These are phyloP conservation scores for Leptographium flavum DNA, from an alignment of 2,329 filamentous ascomycete species.

Conservation along the genomic window DNA sequence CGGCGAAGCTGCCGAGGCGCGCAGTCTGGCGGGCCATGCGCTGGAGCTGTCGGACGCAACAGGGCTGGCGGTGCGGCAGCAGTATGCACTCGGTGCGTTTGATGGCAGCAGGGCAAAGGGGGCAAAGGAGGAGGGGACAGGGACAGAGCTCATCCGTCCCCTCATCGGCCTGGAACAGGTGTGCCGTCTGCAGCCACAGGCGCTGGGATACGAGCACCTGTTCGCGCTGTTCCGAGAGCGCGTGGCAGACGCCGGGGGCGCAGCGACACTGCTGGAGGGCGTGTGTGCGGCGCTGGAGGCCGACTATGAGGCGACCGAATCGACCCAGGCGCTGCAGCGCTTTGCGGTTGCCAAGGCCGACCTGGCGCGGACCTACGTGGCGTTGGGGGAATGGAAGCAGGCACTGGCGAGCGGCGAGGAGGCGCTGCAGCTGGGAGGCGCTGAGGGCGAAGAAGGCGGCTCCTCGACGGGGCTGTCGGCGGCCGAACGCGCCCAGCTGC, in stretches of 20 bases:
- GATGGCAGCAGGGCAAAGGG: slow-evolving; percentile 51
- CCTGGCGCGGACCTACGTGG: slow-evolving; percentile 70
- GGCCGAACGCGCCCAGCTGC: slow-evolving; percentile 53
- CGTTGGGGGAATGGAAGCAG: slow-evolving; percentile 45
- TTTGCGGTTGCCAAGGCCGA: slow-evolving; percentile 81
- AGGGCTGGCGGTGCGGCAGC: slow-evolving; percentile 56
- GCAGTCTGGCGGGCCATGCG: slow-evolving; percentile 79
- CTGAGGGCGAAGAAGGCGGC: slow-evolving; percentile 52
- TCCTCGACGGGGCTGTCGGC: slow-evolving; percentile 40
- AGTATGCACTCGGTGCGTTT: slow-evolving; percentile 71
- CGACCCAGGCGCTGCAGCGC: slow-evolving; percentile 52
- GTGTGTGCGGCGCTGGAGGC: slow-evolving; percentile 60
- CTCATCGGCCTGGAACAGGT: slow-evolving; percentile 82
- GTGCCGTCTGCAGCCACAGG: slow-evolving; percentile 52
- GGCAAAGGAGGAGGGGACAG: slow-evolving; percentile 38
- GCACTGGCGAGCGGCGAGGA: slow-evolving; percentile 71
- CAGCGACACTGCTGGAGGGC: slow-evolving; percentile 47
- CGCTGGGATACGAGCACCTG: slow-evolving; percentile 63
- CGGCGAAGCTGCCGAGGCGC: slow-evolving; percentile 63
- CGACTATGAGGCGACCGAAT: slow-evolving; percentile 76
- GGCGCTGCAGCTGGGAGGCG: slow-evolving; percentile 49
- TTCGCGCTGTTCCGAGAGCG: slow-evolving; percentile 71
- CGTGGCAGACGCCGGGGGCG: slow-evolving; percentile 50
- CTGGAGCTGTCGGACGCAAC: slow-evolving; percentile 82
- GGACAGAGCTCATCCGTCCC: slow-evolving; percentile 62